Evolutionary conservation across 768 basidiomycete species (phyloP), one percentile per base, ranked within the genome.

Genomic region (Mrakia hoshinonis): DNA sequence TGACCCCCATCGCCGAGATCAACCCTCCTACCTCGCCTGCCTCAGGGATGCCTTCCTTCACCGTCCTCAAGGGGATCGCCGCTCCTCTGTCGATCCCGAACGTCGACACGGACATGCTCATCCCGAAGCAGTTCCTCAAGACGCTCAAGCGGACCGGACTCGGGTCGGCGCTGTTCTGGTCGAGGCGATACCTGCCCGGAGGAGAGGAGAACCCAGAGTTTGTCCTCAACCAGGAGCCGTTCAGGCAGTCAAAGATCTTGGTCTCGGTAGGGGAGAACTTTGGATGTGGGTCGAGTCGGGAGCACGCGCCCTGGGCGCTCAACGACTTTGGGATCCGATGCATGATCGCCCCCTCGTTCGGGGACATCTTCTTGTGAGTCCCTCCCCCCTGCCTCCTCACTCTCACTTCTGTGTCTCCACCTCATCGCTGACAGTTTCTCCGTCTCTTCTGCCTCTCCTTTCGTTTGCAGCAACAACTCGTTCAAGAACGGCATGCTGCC

Each of bases 401-500:
- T 48, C 13, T 61, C 18, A 11, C 1, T 15, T 39, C n/a, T n/a
- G n/a, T 10, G 54, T 31, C 49, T 55, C 51, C 3, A 31, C 29
- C 9, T 52, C 10, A 1, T 22, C 26, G n/a, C 72, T 51, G 31
- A 39, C n/a, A n/a, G n/a, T n/a, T n/a, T 29, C 4, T 36, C 60
- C 43, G 6, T 24, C 3, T 49, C 48, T 7, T 20, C 34, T 24
- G 31, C 64, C 10, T 48, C 48, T 15, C 39, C 26, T 26, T 48
- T 29, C 39, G 26, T 15, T 64, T 18, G 38, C 43, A 68, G 67
- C 72, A 63, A 74, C 73, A 93, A 92, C 78, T 83, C 88, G 70
- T 90, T 92, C 89, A 91, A 93, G 79, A 94, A 95, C 78, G 92
- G 92, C 61, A 91, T 92, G 89, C 84, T 94, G 55, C 90, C 91